Percentiles rank a stretch among this genome's conserved stretches.
phyloP scores from a whole-genome alignment of 2,329 filamentous ascomycete species.

The Coleophoma crateriformis region DNA sequence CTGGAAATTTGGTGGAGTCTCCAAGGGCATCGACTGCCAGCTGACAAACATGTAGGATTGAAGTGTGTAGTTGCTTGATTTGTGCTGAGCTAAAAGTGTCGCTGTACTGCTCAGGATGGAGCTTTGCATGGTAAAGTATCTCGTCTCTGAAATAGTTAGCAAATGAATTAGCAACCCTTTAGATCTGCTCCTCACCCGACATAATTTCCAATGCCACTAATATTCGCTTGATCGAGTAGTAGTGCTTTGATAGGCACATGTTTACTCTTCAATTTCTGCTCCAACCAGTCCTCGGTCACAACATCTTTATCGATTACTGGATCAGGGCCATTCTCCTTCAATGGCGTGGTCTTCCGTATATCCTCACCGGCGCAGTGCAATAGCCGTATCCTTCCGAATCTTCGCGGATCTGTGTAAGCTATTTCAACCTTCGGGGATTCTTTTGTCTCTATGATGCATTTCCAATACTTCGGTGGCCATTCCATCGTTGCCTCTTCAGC shows the following conservation, averaged over 20 bases:
- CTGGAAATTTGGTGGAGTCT: slow-evolving; percentile 79
- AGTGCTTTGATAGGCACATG: slow-evolving; percentile 86
- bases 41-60: slow-evolving; percentile 73
- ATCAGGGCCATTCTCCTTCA: slow-evolving; percentile 91
- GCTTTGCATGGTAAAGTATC: slow-evolving; percentile 78
- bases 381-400: slow-evolving; percentile 74
- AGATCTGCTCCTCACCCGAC: slow-evolving; percentile 53
- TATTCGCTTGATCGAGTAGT: slow-evolving; percentile 78
- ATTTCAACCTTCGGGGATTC: slow-evolving; percentile 45
- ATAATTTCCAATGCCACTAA: slow-evolving; percentile 96
- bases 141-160: slow-evolving; percentile 55
- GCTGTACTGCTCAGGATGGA: slow-evolving; percentile 92
- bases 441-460: slow-evolving; percentile 69
- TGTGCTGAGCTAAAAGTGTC: slow-evolving; percentile 72
- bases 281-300: slow-evolving; percentile 72
- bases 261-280: slow-evolving; percentile 64
- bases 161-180: neutral
- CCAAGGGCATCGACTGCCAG: slow-evolving; percentile 73
- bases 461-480: slow-evolving; percentile 90
- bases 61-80: slow-evolving; percentile 64
- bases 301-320: slow-evolving; percentile 76
- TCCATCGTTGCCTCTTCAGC: slow-evolving; percentile 43
- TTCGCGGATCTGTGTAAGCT: slow-evolving; percentile 79
- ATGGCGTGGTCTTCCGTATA: slow-evolving; percentile 70
- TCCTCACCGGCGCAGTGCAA: slow-evolving; percentile 73